Conservation (phyloP, 225 moss, liverwort and hornwort species). For the Neckera pumila region DNA sequence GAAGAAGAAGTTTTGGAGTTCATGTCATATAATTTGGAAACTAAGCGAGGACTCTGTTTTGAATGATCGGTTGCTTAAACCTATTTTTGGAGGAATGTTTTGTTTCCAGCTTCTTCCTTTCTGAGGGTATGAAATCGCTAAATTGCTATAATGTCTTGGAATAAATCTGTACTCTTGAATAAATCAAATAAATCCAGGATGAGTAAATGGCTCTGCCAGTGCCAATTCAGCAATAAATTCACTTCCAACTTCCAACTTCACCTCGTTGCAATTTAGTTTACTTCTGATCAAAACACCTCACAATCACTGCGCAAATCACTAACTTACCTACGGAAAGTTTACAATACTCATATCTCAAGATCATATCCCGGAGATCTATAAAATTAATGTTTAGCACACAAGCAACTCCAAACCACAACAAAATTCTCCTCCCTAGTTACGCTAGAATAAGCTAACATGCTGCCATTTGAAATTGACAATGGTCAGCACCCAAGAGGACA, state of each 20-base stretch:
- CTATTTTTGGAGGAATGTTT: neutral
- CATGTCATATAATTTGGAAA: neutral
- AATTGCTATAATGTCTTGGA: neutral
- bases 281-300: neutral
- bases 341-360: neutral
- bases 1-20: neutral
- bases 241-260: neutral
- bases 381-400: neutral
- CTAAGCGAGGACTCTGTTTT: neutral
- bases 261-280: neutral
- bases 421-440: neutral
- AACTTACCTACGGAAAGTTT: neutral
- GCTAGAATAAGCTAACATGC: neutral
- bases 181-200: neutral
- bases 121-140: neutral
- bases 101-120: neutral
- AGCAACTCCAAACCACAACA: neutral
- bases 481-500: no score
- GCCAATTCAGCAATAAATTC: neutral
- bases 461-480: neutral
- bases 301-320: neutral
- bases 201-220: neutral
- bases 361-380: neutral
- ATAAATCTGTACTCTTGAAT: neutral
- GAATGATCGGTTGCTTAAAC: no score